Percentiles rank a stretch among this genome's conserved stretches.
phyloP scores from a whole-genome alignment of 2,329 filamentous ascomycete genomes.

The Fusarium praegraminearum region DNA sequence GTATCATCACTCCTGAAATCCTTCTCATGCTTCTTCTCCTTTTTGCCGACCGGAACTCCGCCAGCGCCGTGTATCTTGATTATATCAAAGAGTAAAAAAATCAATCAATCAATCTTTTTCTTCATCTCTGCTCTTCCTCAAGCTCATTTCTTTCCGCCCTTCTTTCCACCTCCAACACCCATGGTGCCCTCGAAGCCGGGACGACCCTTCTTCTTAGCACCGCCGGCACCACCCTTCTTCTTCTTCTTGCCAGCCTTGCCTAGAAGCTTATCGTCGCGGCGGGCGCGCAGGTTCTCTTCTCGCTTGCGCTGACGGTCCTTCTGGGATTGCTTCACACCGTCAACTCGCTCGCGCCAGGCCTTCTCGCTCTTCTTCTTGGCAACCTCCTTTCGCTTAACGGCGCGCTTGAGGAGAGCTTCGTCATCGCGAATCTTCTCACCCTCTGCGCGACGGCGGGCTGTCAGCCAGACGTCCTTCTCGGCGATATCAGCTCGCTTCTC shows the following conservation, averaged over 20 bases:
- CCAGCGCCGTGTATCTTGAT: conserved; percentile 43
- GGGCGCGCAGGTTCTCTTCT: conserved; percentile 80
- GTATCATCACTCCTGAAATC: conserved; percentile 15
- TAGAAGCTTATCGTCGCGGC: conserved; percentile 76
- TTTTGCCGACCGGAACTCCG: conserved; percentile 44
- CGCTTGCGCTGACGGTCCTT: conserved; percentile 85
- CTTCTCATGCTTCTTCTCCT: conserved; percentile 15
- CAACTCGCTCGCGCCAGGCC: conserved; percentile 82
- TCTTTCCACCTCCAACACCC: conserved; percentile 65
- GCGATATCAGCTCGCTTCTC: conserved; percentile 87
- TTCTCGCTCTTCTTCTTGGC: conserved; percentile 91
- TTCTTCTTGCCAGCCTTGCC: conserved; percentile 72
- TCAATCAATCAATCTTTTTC: conserved; percentile 26
- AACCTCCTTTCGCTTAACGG: conserved; percentile 91
- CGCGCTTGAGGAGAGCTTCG: conserved; percentile 89
- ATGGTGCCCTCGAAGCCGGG: conserved; percentile 79
- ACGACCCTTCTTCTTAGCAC: conserved; percentile 61
- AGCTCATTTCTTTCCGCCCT: conserved; percentile 61
- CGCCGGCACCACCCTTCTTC: conserved; percentile 49
- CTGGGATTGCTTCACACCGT: conserved; percentile 79
- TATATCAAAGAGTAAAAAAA: conserved; percentile 32
- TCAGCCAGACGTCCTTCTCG: conserved; percentile 95
- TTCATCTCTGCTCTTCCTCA: conserved; percentile 15
- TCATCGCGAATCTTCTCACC: conserved; percentile 92
- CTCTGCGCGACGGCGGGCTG: conserved; percentile 87